Base-by-base conservation (phyloP, 208 protist species). In the Eutreptiella sp. region DNA sequence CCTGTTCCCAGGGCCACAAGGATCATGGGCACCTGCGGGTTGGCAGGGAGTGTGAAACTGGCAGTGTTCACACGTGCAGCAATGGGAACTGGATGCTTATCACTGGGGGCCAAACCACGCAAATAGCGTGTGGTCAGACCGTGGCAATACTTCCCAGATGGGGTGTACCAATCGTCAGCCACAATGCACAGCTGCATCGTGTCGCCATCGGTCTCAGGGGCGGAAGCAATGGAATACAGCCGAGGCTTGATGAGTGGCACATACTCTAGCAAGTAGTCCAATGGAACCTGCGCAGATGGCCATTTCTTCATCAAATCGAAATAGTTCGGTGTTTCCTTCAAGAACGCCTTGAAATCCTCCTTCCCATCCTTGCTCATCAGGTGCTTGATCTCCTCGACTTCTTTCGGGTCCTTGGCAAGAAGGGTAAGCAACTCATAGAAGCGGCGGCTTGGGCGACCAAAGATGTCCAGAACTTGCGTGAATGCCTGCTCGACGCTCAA, bases 381-480 rank as follows among this genome's bases (percentile, higher is more conserved):
- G 26, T 27, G 52, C 63, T 68, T 39, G 19, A 68, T 48, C 41
- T 55, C 11, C 28, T 24, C 5, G 27, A 39, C 29, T 28, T 68
- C 63, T 9, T 9, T 23, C 5, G 32, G 5, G 42, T 64, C 53
- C 36, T 39, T 24, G 27, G 63, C 63, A 45, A 53, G 34, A n/a
- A 53, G 31, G 11, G 53, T 38, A 3, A 68, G 53, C 26, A 9
- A n/a, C 31, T 64, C 53, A 38, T 50, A 68, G 55, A 68, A 68
- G 31, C 19, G n/a, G 11, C 35, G 7, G 19, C 14, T 21, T 23
- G 63, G 63, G 14, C 53, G 33, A 29, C 53, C 63, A 45, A 60
- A 68, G 29, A 68, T 33, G 39, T 68, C 63, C 2, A 68, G 63
- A 21, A 39, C 34, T 26, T 34, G 3, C 3, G 2, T 3, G 41